Evolutionary conservation across 371 early-diverging fungal genomes (phyloP).

Genomic region (Mortierella sp.): DNA sequence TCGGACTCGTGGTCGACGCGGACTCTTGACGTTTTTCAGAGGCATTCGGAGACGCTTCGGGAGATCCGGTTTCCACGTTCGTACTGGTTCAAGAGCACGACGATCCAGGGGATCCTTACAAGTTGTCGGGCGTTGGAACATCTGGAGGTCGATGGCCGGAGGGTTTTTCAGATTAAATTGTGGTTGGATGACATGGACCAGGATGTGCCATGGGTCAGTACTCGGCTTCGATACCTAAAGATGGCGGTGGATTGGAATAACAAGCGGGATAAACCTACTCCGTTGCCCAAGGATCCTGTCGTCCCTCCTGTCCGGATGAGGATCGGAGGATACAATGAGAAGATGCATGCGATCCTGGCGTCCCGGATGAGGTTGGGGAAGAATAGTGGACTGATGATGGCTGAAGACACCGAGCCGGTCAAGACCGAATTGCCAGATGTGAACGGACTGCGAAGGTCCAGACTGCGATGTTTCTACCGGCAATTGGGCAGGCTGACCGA

Average conservation of each 20-base stretch:
- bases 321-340: neutral
- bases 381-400: too few species aligned
- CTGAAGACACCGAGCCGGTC: neutral
- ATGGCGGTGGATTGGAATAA: neutral
- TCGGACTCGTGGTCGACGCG: neutral
- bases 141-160: neutral
- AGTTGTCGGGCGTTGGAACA: neutral
- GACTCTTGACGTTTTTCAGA: neutral
- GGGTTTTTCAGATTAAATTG: neutral
- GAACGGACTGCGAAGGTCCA: neutral
- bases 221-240: neutral
- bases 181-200: conserved; percentile 2
- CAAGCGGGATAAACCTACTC: neutral
- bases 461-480: neutral
- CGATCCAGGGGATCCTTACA: neutral
- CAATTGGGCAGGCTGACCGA: neutral
- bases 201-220: neutral
- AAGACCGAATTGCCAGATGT: neutral
- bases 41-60: neutral
- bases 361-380: neutral
- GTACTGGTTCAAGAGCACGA: neutral
- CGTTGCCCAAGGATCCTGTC: neutral
- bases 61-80: neutral
- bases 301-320: neutral
- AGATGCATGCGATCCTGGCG: neutral